Evolutionary conservation across 495 filamentous ascomycete genomes (phyloP).

Genomic region (Trichoderma virens): DNA sequence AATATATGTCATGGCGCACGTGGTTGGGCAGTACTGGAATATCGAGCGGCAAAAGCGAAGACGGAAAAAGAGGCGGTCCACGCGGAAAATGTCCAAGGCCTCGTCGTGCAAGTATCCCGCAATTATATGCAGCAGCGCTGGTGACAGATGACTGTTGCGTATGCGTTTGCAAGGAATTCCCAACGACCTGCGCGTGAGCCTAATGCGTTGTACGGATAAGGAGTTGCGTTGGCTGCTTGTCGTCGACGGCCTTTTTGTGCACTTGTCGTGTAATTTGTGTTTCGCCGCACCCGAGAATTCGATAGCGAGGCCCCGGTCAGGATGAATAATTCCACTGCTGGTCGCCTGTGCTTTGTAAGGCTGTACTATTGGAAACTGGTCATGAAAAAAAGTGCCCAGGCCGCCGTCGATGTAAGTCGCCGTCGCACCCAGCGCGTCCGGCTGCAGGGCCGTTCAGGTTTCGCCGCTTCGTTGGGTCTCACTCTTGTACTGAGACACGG

Average conservation of each 20-base stretch:
- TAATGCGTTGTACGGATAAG: not conserved
- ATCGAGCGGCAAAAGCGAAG: not conserved
- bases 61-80: not conserved
- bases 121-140: not conserved
- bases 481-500: constrained; percentile 1
- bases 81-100: not conserved
- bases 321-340: not conserved
- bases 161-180: not conserved
- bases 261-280: not conserved
- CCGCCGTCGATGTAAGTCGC: constrained; percentile 4
- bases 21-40: not conserved
- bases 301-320: not conserved
- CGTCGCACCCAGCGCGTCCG: not conserved
- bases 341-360: not conserved
- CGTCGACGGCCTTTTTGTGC: not conserved
- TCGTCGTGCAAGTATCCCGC: not conserved
- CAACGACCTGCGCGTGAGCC: constrained; percentile 1
- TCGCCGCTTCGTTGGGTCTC: constrained; percentile 1
- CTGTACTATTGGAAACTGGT: not conserved
- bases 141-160: not conserved
- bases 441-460: not conserved
- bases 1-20: constrained; percentile 8
- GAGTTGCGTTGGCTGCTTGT: not conserved
- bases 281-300: not conserved
- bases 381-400: not conserved